Percentiles rank a stretch among this genome's conserved stretches.
phyloP scores from a whole-genome alignment of 495 filamentous ascomycete species.

The Penicillium canariense region DNA sequence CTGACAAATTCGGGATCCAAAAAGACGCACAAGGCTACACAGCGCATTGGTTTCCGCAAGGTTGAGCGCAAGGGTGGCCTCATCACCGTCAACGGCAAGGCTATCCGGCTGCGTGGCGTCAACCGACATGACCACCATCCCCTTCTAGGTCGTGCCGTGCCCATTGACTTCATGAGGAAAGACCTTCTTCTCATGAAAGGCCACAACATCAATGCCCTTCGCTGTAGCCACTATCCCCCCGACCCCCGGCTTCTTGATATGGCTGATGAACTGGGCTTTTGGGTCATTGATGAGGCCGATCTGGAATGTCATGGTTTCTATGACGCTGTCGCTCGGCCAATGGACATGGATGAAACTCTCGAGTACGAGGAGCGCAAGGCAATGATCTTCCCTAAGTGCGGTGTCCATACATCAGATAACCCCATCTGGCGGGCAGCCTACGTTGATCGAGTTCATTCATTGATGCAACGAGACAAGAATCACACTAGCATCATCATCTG shows the following conservation, averaged over 20 bases:
- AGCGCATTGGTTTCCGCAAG: neutral
- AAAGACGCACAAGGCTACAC: neutral
- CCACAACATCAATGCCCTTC: conserved; percentile 64
- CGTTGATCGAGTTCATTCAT: conserved; percentile 60
- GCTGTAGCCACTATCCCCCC: conserved; percentile 31
- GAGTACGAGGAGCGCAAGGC: neutral
- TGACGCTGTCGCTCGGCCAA: conserved; percentile 41
- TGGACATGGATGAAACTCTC: conserved; percentile 39
- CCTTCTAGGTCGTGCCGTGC: conserved; percentile 55
- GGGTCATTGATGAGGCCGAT: conserved; percentile 70
- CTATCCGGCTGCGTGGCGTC: conserved; percentile 57
- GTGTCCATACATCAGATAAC: conserved; percentile 57
- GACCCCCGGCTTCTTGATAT: conserved; percentile 23
- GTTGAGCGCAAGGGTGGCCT: neutral
- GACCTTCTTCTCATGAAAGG: conserved; percentile 66
- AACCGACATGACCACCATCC: conserved; percentile 67
- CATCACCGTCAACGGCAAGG: neutral
- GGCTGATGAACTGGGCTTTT: conserved; percentile 66
- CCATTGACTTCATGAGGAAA: conserved; percentile 51
- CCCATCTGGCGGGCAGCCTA: conserved; percentile 62
- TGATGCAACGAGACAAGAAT: conserved; percentile 65
- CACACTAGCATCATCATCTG: conserved; percentile 67
- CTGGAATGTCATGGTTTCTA: conserved; percentile 70
- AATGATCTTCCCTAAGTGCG: conserved; percentile 38
- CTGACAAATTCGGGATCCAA: neutral